Conservation (phyloP, 2,329 filamentous ascomycete genomes). For the Ophiobolus disseminans region DNA sequence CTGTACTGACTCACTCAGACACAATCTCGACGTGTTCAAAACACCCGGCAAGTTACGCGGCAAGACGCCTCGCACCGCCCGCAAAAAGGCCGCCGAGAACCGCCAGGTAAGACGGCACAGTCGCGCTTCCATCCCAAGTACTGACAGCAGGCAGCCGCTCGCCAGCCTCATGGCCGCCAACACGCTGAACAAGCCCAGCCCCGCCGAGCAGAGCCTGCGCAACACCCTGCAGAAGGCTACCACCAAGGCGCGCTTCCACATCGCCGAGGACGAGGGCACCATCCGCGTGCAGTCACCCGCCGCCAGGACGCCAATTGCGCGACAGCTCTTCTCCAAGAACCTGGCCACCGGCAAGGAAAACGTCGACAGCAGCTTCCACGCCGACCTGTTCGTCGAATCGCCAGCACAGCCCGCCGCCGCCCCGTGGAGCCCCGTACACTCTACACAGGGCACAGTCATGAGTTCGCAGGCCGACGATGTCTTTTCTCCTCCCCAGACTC, state of each 20-base stretch:
- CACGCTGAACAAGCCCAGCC: constrained; percentile 55
- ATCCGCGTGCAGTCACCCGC: constrained; percentile 30
- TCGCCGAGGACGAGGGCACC: constrained; percentile 62
- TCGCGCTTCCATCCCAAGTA: constrained; percentile 44
- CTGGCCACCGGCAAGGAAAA: constrained; percentile 41
- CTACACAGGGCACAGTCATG: constrained; percentile 41
- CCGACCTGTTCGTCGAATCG: constrained; percentile 52
- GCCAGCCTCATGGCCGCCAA: constrained; percentile 58
- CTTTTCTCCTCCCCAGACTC: constrained; percentile 41
- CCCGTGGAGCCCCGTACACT: constrained; percentile 30
- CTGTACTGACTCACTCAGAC: constrained; percentile 62
- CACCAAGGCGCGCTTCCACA: constrained; percentile 66
- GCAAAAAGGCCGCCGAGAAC: constrained; percentile 65
- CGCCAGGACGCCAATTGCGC: constrained; percentile 35
- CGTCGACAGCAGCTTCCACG: constrained; percentile 27
- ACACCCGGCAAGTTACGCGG: constrained; percentile 83
- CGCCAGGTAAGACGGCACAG: constrained; percentile 69
- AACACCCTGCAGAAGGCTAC: constrained; percentile 60
- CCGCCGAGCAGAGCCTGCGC: constrained; percentile 61
- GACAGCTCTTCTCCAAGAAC: constrained; percentile 36
- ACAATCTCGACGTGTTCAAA: constrained; percentile 95
- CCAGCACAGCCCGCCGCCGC: constrained; percentile 36
- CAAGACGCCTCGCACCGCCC: constrained; percentile 76
- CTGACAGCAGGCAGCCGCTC: constrained; percentile 51
- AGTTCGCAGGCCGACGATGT: constrained; percentile 37